Evolutionary conservation across 2,329 filamentous ascomycete species (phyloP).

Genomic region (Pseudocercospora cruenta): DNA sequence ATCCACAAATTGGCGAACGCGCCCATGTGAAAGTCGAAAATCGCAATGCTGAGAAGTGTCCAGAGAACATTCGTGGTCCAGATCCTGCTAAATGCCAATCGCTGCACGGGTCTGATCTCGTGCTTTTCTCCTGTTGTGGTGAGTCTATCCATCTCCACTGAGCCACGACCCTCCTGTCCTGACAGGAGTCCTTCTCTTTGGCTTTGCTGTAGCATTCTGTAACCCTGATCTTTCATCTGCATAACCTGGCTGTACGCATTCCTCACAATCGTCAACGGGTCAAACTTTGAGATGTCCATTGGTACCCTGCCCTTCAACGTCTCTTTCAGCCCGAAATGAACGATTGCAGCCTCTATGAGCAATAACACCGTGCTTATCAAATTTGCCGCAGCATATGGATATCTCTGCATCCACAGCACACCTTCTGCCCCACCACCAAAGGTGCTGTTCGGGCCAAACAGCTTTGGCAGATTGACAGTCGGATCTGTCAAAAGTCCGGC

Average conservation of each 20-base stretch:
- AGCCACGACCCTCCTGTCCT: constrained; percentile 32
- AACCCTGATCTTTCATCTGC: constrained; percentile 34
- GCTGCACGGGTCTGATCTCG: constrained; percentile 45
- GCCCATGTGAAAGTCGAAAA: constrained; percentile 74
- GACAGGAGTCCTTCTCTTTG: constrained; percentile 39
- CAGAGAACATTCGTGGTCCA: constrained; percentile 60
- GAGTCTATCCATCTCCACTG: constrained; percentile 42
- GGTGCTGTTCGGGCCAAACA: constrained; percentile 61
- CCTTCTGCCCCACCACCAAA: constrained; percentile 58
- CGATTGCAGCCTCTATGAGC: constrained; percentile 55
- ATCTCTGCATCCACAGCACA: constrained; percentile 63
- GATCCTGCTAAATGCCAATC: constrained; percentile 53
- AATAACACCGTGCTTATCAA: constrained; percentile 63
- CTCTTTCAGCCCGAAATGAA: constrained; percentile 66
- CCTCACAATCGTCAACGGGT: constrained; percentile 31
- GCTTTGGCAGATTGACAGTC: constrained; percentile 55
- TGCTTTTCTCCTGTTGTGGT: constrained; percentile 37
- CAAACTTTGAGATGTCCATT: constrained; percentile 30
- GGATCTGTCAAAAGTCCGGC: constrained; percentile 68
- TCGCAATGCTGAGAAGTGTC: constrained; percentile 65
- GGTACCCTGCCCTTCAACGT: constrained; percentile 41
- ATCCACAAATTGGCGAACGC: constrained; percentile 78
- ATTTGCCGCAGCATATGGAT: constrained; percentile 67
- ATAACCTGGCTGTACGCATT: constrained; percentile 25
- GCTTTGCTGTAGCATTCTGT: constrained; percentile 32